Evolutionary conservation across 2,329 filamentous ascomycete genomes (phyloP).

Genomic region (Colletotrichum navitas): DNA sequence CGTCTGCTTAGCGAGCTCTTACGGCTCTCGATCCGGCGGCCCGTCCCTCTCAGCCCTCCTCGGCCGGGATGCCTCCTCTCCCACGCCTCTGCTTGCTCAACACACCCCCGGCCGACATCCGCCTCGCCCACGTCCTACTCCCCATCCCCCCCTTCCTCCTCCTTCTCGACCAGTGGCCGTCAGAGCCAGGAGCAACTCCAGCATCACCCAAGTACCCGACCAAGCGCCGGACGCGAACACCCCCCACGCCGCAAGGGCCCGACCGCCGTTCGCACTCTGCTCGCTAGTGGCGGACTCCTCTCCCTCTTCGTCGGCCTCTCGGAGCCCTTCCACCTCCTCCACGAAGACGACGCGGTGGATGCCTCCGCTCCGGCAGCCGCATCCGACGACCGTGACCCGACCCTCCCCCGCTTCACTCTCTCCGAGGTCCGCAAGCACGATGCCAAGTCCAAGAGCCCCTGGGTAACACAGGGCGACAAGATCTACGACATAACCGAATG

Average conservation of each 20-base stretch:
- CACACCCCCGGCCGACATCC: slow-evolving; percentile 35
- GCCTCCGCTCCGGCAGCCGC: slow-evolving; percentile 25
- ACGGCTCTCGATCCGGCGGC: slow-evolving; percentile 36
- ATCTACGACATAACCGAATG: slow-evolving; percentile 81
- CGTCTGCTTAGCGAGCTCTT: slow-evolving; percentile 40
- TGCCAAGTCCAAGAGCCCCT: slow-evolving; percentile 65
- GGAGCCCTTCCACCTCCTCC: slow-evolving; percentile 35
- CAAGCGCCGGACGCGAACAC: neutral
- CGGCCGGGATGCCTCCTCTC: slow-evolving; percentile 4
- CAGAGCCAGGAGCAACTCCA: slow-evolving; percentile 2
- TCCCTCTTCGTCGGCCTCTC: slow-evolving; percentile 41
- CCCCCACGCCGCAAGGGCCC: slow-evolving; percentile 29
- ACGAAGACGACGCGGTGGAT: slow-evolving; percentile 23
- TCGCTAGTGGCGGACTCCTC: slow-evolving; percentile 42
- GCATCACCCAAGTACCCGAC: neutral
- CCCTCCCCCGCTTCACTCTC: slow-evolving; percentile 63
- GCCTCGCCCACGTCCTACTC: neutral
- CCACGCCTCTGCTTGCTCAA: slow-evolving; percentile 19
- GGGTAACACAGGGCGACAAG: slow-evolving; percentile 73
- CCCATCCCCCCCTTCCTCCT: slow-evolving; percentile 1
- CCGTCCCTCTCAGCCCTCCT: slow-evolving; percentile 31
- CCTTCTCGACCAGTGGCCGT: slow-evolving; percentile 9
- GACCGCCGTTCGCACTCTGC: slow-evolving; percentile 30
- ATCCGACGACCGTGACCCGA: slow-evolving; percentile 53
- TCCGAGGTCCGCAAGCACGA: slow-evolving; percentile 66